Conservation (phyloP, 176 grass and related monocot genomes). For the Bonia amplexicaulis region DNA sequence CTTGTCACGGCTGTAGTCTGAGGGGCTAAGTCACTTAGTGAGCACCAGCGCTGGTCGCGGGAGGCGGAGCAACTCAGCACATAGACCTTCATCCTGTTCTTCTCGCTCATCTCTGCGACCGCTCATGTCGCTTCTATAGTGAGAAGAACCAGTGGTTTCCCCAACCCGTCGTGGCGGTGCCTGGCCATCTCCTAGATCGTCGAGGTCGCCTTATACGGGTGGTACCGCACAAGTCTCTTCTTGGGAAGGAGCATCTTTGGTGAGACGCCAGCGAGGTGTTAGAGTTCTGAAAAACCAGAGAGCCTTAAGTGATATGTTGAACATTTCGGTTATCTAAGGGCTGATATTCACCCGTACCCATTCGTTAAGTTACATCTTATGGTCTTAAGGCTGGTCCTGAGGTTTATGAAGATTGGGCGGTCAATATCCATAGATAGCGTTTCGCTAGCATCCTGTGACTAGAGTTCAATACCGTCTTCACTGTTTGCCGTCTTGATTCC, state of each 20-base stretch:
- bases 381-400: too few relatives aligned
- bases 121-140: not conserved
- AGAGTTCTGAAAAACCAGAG: too few relatives aligned
- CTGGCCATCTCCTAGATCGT: conserved; percentile 14
- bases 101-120: not conserved
- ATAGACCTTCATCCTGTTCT: conserved; percentile 14
- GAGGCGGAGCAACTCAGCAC: conserved; percentile 26
- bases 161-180: not conserved
- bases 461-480: too few relatives aligned
- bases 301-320: too few relatives aligned
- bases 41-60: conserved; percentile 17
- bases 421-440: too few relatives aligned
- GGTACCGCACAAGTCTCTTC: conserved; percentile 38
- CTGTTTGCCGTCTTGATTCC: too few relatives aligned
- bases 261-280: conserved; percentile 16
- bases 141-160: not conserved
- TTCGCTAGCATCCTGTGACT: too few relatives aligned
- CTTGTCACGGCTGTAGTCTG: conserved; percentile 15
- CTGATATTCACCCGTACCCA: too few relatives aligned
- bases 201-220: conserved; percentile 12
- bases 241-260: conserved; percentile 29
- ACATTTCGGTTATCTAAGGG: too few relatives aligned
- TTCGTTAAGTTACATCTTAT: too few relatives aligned
- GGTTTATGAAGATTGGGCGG: too few relatives aligned
- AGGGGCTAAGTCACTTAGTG: conserved; percentile 28